A percentile compares a stretch with the other conserved stretches of the same genome.
Conservation (phyloP, 164 flowering plant genomes). For the Hamamelis virginiana region DNA sequence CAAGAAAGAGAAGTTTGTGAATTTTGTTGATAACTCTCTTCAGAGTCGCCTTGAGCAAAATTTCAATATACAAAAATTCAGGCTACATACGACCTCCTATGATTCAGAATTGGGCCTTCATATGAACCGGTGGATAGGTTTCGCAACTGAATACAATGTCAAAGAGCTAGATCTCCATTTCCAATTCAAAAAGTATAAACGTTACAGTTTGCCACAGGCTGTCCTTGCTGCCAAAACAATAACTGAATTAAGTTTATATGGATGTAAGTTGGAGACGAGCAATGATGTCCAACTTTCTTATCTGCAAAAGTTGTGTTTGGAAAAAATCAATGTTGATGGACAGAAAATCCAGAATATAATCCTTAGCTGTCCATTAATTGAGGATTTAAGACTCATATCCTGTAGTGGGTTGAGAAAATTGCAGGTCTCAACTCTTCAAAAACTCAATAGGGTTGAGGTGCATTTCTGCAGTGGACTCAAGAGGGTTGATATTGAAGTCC, state of each 20-base stretch:
- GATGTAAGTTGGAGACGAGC: constrained; percentile 7
- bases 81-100: constrained; percentile 8
- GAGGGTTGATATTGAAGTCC: constrained; percentile 14
- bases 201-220: constrained; percentile 8
- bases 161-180: constrained; percentile 24
- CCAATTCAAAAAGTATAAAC: background rate
- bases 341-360: constrained; percentile 18
- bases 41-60: constrained; percentile 8
- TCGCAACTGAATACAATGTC: constrained; percentile 18
- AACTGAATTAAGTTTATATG: constrained; percentile 20
- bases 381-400: constrained; percentile 25
- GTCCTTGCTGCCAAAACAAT: constrained; percentile 16
- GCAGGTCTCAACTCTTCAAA: constrained; percentile 14
- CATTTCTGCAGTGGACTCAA: constrained; percentile 13
- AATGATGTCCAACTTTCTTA: constrained; percentile 17
- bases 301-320: constrained; percentile 20
- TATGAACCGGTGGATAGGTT: constrained; percentile 20
- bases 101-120: background rate
- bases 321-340: constrained; percentile 8
- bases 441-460: constrained; percentile 26
- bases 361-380: constrained; percentile 27
- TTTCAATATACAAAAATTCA: constrained; percentile 18
- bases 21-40: constrained; percentile 16
- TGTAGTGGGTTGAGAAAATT: constrained; percentile 17
- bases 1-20: constrained; percentile 10